These are phyloP conservation scores for Cutaneotrichosporon mucoides DNA, from an alignment of 1,284 basidiomycete species.

Conservation along the genomic window DNA sequence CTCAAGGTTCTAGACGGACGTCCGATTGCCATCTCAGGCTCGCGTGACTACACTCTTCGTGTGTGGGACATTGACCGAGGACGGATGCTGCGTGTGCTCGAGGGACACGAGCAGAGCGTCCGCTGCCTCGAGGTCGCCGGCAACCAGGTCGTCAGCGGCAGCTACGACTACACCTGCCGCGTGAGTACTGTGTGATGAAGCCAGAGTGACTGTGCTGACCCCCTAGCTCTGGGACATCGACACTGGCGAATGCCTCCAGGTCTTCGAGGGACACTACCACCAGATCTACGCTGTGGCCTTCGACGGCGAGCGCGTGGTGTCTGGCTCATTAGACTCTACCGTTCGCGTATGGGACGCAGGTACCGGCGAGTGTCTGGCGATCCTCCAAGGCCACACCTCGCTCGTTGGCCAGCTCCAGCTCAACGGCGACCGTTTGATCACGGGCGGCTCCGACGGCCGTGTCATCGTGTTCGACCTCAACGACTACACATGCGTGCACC, in stretches of 20 bases:
- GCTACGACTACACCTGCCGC: slow-evolving; percentile 79
- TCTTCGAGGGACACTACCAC: slow-evolving; percentile 82
- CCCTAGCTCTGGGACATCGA: slow-evolving; percentile 74
- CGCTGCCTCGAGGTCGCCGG: slow-evolving; percentile 84
- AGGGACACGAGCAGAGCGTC: slow-evolving; percentile 78
- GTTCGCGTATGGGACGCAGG: slow-evolving; percentile 82
- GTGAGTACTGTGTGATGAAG: slow-evolving; percentile 51
- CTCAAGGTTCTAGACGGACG: slow-evolving; percentile 80
- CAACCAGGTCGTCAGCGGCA: slow-evolving; percentile 75
- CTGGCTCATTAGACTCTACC: slow-evolving; percentile 85
- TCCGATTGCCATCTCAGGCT: slow-evolving; percentile 84
- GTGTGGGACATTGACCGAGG: slow-evolving; percentile 93
- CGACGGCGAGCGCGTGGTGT: slow-evolving; percentile 78
- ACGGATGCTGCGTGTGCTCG: slow-evolving; percentile 61
- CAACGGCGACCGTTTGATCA: slow-evolving; percentile 67
- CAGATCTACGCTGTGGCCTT: slow-evolving; percentile 93
- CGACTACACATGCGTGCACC: slow-evolving; percentile 53
- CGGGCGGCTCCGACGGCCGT: slow-evolving; percentile 89
- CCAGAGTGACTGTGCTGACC: slow-evolving; percentile 4
- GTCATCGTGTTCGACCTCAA: slow-evolving; percentile 82
- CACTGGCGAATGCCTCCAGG: slow-evolving; percentile 76
- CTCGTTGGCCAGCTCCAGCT: slow-evolving; percentile 93
- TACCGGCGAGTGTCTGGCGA: slow-evolving; percentile 73
- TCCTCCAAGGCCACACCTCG: slow-evolving; percentile 88
- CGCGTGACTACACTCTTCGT: slow-evolving; percentile 76